Evolutionary conservation across 257 asterid genomes (phyloP).

Genomic region (Solanum neorickii): DNA sequence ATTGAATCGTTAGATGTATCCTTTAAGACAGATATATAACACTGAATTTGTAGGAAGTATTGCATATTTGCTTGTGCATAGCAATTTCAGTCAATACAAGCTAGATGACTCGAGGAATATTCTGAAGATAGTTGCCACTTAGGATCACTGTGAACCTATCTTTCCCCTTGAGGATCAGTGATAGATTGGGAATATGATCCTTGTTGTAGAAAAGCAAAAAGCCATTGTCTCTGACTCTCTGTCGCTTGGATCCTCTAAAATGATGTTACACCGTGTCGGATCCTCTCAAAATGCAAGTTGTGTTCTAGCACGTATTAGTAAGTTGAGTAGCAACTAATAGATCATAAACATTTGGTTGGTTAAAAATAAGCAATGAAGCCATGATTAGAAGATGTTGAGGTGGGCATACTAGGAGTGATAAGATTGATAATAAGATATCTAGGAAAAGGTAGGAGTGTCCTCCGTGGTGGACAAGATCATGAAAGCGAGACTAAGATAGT

Average conservation of each 20-base stretch:
- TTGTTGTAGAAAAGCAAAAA: background rate
- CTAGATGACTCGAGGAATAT: background rate
- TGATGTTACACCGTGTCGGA: background rate
- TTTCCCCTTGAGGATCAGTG: background rate
- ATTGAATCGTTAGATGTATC: background rate
- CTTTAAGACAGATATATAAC: background rate
- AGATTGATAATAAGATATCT: background rate
- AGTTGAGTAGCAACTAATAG: background rate
- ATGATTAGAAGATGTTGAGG: background rate
- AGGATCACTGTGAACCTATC: background rate
- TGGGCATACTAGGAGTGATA: background rate
- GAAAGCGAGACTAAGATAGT: background rate
- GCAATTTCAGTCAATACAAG: background rate
- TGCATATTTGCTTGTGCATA: background rate
- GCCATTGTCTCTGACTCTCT: background rate
- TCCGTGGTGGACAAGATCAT: background rate
- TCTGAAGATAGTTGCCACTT: background rate
- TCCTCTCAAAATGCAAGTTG: background rate
- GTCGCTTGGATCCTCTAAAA: background rate
- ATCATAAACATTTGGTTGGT: background rate
- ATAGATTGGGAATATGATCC: background rate
- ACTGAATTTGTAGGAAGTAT: background rate
- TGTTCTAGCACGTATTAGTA: background rate
- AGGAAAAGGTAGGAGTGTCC: background rate
- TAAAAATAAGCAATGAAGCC: background rate